These are phyloP conservation scores for Penicillium sp. DNA, from an alignment of 2,329 filamentous ascomycete genomes.

Conservation along the genomic window DNA sequence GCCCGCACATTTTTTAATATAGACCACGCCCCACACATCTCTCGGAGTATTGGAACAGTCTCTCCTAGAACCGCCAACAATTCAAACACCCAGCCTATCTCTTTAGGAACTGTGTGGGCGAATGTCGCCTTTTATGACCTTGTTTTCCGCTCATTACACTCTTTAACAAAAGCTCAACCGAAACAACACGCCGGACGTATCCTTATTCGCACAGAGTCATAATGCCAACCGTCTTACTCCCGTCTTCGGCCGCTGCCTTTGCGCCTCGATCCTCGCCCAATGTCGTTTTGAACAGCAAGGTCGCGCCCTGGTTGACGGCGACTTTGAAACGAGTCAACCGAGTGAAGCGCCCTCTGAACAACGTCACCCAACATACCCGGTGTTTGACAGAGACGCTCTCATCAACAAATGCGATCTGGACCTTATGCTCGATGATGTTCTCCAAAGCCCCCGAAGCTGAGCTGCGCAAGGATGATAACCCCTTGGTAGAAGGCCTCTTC, in stretches of 20 bases:
- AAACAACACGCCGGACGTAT: conserved; percentile 44
- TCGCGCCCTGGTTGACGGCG: conserved; percentile 94
- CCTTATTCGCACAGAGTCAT: conserved; percentile 51
- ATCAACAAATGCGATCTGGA: conserved; percentile 89
- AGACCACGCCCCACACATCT: conserved; percentile 11
- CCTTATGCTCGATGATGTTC: conserved; percentile 86
- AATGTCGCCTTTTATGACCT: conserved; percentile 40
- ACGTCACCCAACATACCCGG: conserved; percentile 88
- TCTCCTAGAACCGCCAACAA: conserved; percentile 7
- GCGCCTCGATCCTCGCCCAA: conserved; percentile 91
- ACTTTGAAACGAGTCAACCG: conserved; percentile 96
- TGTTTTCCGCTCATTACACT: conserved; percentile 23
- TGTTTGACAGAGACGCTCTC: conserved; percentile 94
- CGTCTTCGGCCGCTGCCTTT: conserved; percentile 93
- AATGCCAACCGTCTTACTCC: conserved; percentile 92
- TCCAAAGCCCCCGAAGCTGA: conserved; percentile 85
- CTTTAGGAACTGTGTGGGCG: conserved; percentile 32
- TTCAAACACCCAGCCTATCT: neutral
- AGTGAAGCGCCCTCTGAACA: conserved; percentile 96
- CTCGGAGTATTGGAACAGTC: conserved; percentile 18
- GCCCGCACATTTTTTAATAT: conserved; percentile 31
- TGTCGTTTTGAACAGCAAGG: conserved; percentile 86
- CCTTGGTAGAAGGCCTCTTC: conserved; percentile 80
- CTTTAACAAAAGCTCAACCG: conserved; percentile 43
- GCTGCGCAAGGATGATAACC: conserved; percentile 75